phyloP scores from a whole-genome alignment of 1,284 basidiomycete species.

The Phellinidium pouzarii region DNA sequence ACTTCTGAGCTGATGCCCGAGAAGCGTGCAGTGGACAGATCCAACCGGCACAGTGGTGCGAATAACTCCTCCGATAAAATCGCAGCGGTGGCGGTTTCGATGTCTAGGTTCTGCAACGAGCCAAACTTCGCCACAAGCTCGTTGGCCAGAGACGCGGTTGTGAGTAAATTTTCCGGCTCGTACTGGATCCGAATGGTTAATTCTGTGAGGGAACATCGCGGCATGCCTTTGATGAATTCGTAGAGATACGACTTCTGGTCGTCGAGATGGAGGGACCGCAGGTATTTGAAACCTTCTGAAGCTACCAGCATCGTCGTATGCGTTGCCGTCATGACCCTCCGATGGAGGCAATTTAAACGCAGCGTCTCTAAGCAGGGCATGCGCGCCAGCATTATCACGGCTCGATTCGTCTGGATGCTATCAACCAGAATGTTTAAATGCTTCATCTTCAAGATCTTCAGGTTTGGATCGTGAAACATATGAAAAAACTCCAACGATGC shows the following conservation, averaged over 20 bases:
- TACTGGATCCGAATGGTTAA: background rate
- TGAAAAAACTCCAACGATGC: background rate
- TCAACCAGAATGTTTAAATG: background rate
- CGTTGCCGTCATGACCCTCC: too few species aligned
- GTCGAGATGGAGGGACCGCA: background rate
- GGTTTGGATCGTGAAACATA: too few species aligned
- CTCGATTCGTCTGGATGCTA: background rate
- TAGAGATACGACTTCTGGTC: background rate
- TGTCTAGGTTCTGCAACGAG: background rate
- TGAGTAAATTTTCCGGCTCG: background rate
- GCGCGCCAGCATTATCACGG: background rate
- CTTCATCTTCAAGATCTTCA: background rate
- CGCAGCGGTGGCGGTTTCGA: background rate
- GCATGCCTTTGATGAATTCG: background rate
- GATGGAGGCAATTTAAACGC: background rate
- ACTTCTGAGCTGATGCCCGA: background rate
- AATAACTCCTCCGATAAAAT: background rate
- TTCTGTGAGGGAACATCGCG: background rate
- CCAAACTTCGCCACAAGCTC: background rate
- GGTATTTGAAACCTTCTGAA: background rate
- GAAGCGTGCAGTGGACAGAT: background rate
- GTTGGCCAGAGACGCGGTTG: background rate
- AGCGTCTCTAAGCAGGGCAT: background rate
- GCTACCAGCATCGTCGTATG: background rate
- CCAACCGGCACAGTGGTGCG: background rate